These are phyloP conservation scores for Nitzschia inconspicua DNA, from an alignment of 108 stramenopile genomes.

Conservation along the genomic window DNA sequence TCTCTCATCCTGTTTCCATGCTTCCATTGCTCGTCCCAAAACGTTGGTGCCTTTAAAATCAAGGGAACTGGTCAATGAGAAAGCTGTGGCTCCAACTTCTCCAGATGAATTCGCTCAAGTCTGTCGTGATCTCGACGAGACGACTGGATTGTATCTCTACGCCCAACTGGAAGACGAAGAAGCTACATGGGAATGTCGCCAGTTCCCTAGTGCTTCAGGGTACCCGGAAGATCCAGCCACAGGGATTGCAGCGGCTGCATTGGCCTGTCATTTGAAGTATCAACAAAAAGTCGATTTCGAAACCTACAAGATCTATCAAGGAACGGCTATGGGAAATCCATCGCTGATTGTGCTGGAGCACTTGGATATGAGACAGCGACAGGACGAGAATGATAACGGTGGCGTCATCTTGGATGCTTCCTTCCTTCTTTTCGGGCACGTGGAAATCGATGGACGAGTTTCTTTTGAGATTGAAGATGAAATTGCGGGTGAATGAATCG, in stretches of 20 bases:
- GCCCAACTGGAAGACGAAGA: constrained; percentile 7
- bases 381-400: no score
- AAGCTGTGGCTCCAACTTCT: not conserved
- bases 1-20: constrained; percentile 47
- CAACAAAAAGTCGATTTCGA: constrained; percentile 6
- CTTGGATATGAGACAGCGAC: no score
- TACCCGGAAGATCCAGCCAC: constrained; percentile 79
- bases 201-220: constrained; percentile 58
- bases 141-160: constrained; percentile 66
- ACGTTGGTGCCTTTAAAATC: constrained; percentile 59
- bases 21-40: constrained; percentile 59
- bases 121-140: constrained; percentile 51
- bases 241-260: constrained; percentile 73
- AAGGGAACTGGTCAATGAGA: constrained; percentile 38
- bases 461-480: no score
- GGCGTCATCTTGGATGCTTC: no score
- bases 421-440: no score
- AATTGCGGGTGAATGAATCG: no score
- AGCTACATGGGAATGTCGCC: constrained; percentile 48
- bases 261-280: constrained; percentile 35
- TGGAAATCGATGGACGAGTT: no score
- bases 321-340: constrained; percentile 60
- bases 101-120: constrained; percentile 28
- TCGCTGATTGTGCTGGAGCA: no score
- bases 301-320: constrained; percentile 58